phyloP scores from a whole-genome alignment of 2,329 filamentous ascomycete species.

The Microcyclospora tardicrescens region DNA sequence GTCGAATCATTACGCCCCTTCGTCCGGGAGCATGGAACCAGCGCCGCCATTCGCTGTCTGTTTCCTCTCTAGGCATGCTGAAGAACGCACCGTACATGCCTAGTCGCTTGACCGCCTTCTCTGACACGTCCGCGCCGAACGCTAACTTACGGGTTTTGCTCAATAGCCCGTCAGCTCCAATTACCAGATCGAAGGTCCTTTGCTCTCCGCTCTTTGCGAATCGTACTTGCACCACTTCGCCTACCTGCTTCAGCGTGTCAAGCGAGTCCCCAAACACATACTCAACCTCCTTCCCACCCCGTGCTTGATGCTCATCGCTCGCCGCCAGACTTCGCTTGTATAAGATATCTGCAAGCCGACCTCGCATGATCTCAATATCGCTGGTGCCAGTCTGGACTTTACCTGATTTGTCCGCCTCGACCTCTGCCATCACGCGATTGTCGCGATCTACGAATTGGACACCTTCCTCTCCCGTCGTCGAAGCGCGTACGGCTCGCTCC shows the following conservation, averaged over 20 bases:
- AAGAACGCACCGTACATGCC: slow-evolving; percentile 22
- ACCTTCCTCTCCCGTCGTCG: slow-evolving; percentile 18
- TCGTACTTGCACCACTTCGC: slow-evolving; percentile 12
- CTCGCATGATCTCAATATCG: slow-evolving; percentile 22
- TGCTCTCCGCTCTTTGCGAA: slow-evolving; percentile 14
- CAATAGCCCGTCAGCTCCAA: slow-evolving; percentile 22
- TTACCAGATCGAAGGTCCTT: slow-evolving; percentile 16
- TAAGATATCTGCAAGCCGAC: slow-evolving; percentile 14
- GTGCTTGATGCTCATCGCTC: slow-evolving; percentile 9
- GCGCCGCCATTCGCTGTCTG: slow-evolving; percentile 18
- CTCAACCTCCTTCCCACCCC: slow-evolving; percentile 17
- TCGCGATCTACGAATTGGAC: slow-evolving; percentile 16
- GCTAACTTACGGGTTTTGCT: slow-evolving; percentile 16
- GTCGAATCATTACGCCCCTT: slow-evolving; percentile 19
- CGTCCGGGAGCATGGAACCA: slow-evolving; percentile 20
- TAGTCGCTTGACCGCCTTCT: slow-evolving; percentile 7
- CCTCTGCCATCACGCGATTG: slow-evolving; percentile 9
- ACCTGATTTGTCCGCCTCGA: slow-evolving; percentile 15
- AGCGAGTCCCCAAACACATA: slow-evolving; percentile 19
- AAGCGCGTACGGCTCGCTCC: slow-evolving; percentile 13
- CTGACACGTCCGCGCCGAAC: slow-evolving; percentile 14
- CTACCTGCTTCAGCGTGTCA: slow-evolving; percentile 12
- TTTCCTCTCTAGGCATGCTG: slow-evolving; percentile 13
- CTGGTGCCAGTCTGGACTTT: slow-evolving; percentile 17
- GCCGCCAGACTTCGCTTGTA: slow-evolving; percentile 11